These are phyloP conservation scores for Calonectria fujianensis DNA, from an alignment of 2,329 filamentous ascomycete genomes.

Conservation along the genomic window DNA sequence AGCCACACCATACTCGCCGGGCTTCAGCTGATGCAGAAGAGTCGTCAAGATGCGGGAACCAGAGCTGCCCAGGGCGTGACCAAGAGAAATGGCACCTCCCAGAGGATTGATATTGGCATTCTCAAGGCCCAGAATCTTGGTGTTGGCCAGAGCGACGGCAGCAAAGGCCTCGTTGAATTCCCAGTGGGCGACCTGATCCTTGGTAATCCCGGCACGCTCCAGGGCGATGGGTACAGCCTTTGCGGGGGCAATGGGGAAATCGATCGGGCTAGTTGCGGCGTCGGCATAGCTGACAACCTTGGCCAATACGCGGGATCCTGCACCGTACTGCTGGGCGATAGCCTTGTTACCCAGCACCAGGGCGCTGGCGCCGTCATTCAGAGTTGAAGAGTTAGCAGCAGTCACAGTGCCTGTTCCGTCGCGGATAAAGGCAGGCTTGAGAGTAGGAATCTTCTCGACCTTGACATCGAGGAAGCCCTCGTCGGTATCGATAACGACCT, in stretches of 20 bases:
- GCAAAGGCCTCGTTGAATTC: constrained; percentile 99
- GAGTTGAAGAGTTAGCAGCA: constrained; percentile 93
- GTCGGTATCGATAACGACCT: constrained; percentile 85
- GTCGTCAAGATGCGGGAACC: constrained; percentile 94
- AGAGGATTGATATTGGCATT: constrained; percentile 89
- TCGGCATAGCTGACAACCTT: constrained; percentile 90
- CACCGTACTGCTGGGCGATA: constrained; percentile 86
- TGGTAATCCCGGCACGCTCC: constrained; percentile 90
- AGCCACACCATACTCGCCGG: constrained; percentile 94
- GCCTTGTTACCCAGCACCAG: constrained; percentile 89
- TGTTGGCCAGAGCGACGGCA: constrained; percentile 94
- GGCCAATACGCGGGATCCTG: constrained; percentile 87
- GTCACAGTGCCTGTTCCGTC: constrained; percentile 93
- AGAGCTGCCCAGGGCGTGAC: constrained; percentile 94
- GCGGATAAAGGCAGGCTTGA: constrained; percentile 93
- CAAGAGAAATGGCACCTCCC: constrained; percentile 93
- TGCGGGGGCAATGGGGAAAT: constrained; percentile 94
- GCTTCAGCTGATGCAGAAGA: constrained; percentile 91
- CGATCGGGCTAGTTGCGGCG: constrained; percentile 91
- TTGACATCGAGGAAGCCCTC: constrained; percentile 94
- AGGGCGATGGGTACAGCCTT: constrained; percentile 95
- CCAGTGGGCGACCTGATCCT: constrained; percentile 95
- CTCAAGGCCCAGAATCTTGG: constrained; percentile 90
- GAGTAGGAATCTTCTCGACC: constrained; percentile 86
- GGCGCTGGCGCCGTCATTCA: constrained; percentile 96